A percentile compares a stretch with the other conserved stretches of the same genome.
phyloP scores from a whole-genome alignment of 1,139 yeast species.

The Citeromyces siamensis region DNA sequence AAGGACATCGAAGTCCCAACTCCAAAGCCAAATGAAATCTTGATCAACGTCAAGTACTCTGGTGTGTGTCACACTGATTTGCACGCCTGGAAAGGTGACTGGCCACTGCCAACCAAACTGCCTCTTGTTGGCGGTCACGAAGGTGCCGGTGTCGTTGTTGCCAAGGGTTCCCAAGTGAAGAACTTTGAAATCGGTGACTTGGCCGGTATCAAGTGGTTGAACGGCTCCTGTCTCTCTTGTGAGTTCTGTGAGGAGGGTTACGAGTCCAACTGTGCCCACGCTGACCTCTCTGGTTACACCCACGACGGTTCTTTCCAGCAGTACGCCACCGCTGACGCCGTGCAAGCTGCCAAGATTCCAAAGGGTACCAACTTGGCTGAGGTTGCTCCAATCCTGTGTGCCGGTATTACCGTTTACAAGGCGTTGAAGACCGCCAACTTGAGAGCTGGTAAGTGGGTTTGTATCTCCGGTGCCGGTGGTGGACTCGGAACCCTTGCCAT shows the following conservation, averaged over 20 bases:
- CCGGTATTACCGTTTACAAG: slow-evolving; percentile 73
- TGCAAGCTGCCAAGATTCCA: slow-evolving; percentile 64
- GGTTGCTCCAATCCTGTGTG: slow-evolving; percentile 67
- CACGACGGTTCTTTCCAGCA: slow-evolving; percentile 77
- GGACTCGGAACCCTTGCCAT: slow-evolving; percentile 67
- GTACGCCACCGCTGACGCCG: slow-evolving; percentile 70
- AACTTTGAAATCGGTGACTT: slow-evolving; percentile 60
- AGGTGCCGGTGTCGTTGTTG: slow-evolving; percentile 76
- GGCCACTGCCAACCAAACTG: slow-evolving; percentile 57
- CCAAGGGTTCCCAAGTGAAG: slow-evolving; percentile 49
- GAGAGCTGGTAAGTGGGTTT: slow-evolving; percentile 64
- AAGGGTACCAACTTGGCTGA: slow-evolving; percentile 52
- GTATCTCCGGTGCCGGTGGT: slow-evolving; percentile 71
- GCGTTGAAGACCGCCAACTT: slow-evolving; percentile 61
- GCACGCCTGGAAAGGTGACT: slow-evolving; percentile 75
- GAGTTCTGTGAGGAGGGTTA: slow-evolving; percentile 53
- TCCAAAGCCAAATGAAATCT: slow-evolving; percentile 56
- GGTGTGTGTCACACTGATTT: slow-evolving; percentile 76
- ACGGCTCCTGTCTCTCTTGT: slow-evolving; percentile 60
- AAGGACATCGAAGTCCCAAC: slow-evolving; percentile 56
- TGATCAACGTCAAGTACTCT: slow-evolving; percentile 58
- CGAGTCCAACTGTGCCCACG: slow-evolving; percentile 57
- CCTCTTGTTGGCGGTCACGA: slow-evolving; percentile 78
- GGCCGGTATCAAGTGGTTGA: slow-evolving; percentile 71
- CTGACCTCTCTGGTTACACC: slow-evolving; percentile 65